phyloP scores from a whole-genome alignment of 2,329 filamentous ascomycete genomes.

The Fulvia fulva region DNA sequence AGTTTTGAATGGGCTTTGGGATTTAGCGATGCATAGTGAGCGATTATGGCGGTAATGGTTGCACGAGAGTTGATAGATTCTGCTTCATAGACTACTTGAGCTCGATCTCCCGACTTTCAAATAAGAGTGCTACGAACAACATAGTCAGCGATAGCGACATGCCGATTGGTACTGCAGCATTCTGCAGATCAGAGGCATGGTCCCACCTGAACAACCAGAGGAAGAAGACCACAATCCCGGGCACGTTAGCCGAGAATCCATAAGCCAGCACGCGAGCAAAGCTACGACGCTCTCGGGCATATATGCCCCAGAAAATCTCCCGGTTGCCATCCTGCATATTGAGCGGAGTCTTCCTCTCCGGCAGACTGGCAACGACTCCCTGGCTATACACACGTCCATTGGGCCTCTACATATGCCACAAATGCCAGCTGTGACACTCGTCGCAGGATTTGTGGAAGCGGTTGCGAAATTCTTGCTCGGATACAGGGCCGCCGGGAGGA shows the following conservation, averaged over 20 bases:
- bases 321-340: background rate
- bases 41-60: too few relatives aligned
- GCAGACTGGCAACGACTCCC: background rate
- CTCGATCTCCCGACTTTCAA: slow-evolving; percentile 2
- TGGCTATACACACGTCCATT: background rate
- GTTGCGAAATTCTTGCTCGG: slow-evolving; percentile 2
- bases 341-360: background rate
- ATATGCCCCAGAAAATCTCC: slow-evolving; percentile 6
- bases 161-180: slow-evolving; percentile 2
- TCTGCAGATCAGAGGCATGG: slow-evolving; percentile 4
- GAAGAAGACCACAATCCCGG: slow-evolving; percentile 7
- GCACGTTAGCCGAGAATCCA: background rate
- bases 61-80: background rate
- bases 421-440: background rate
- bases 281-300: slow-evolving; percentile 2
- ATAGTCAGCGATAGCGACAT: slow-evolving; percentile 2
- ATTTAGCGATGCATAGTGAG: background rate
- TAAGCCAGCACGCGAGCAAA: background rate
- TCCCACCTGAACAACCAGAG: slow-evolving; percentile 7
- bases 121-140: slow-evolving; percentile 1
- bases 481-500: slow-evolving; percentile 2
- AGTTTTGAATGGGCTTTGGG: background rate
- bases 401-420: background rate
- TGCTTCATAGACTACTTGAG: background rate
- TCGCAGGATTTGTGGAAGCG: background rate